Evolutionary conservation across 2,329 filamentous ascomycete genomes (phyloP), one percentile per base, ranked within the genome.

Genomic region (Xylariaceae sp.): DNA sequence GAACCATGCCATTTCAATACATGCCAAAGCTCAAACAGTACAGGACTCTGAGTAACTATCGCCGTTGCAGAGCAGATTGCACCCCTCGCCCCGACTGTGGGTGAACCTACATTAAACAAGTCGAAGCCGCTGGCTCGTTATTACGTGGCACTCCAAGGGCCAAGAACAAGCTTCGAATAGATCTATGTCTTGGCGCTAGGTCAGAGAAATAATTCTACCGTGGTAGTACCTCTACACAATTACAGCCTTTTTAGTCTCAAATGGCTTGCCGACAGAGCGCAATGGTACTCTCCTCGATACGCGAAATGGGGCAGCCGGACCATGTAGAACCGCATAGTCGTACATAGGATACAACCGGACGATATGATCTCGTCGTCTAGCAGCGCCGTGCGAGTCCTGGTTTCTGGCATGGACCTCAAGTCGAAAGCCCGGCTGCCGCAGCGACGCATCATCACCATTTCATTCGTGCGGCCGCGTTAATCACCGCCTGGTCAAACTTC

Each of bases 401-500:
- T 21, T 42, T 18, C 26, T 29, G 26, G 18, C 10, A 27, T 15
- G 1, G 4, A n/a, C 11, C 40, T 29, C 15, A 33, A 37, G 21
- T n/a, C 10, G 3, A 13, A 8, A 26, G 7, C 18, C 5, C 16
- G n/a, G 29, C 15, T 18, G 21, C 23, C 2, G 21, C 23, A 2
- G 53, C 15, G 10, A 59, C 57, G 57, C 45, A 23, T 36, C 46
- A 9, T 16, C 46, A 7, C 40, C 21, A 30, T 49, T 20, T 59
- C 26, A 33, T 46, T 15, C 35, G 9, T 18, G 32, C 35, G 10
- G 23, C 29, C 33, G 13, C 37, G 15, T 46, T 56, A n/a, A 35
- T 64, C 49, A 44, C 56, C 43, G 2, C 53, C n/a, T 62, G 36
- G 24, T 18, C 54, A 6, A 32, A 33, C n/a, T 26, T 58, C 4